A percentile compares a stretch with the other conserved stretches of the same genome.
phyloP scores from a whole-genome alignment of 495 filamentous ascomycete species.

The Bombardia bombarda region DNA sequence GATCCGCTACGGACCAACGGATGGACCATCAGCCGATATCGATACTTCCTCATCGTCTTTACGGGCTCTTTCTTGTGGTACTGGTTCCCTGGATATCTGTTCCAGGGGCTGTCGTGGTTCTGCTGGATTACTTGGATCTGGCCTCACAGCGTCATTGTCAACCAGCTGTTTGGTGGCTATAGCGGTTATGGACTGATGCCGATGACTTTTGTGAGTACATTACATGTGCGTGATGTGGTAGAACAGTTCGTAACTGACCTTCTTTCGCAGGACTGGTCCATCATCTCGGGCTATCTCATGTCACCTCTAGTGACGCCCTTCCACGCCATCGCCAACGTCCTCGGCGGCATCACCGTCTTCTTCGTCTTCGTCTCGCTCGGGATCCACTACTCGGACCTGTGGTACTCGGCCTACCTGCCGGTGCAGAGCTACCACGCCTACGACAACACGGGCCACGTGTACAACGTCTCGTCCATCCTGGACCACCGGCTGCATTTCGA shows the following conservation, averaged over 20 bases:
- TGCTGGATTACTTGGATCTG: slow-evolving; percentile 56
- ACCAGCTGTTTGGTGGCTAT: slow-evolving; percentile 59
- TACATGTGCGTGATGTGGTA: not conserved
- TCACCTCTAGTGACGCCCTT: slow-evolving; percentile 64
- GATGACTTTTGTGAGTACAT: slow-evolving; percentile 37
- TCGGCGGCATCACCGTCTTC: slow-evolving; percentile 47
- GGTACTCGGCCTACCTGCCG: slow-evolving; percentile 53
- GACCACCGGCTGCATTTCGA: slow-evolving; percentile 41
- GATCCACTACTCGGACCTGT: slow-evolving; percentile 57
- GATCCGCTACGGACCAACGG: slow-evolving; percentile 52
- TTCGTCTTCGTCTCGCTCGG: slow-evolving; percentile 43
- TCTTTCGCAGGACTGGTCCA: slow-evolving; percentile 52
- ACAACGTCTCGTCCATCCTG: slow-evolving; percentile 47
- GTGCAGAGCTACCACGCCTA: slow-evolving; percentile 48
- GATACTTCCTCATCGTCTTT: slow-evolving; percentile 56
- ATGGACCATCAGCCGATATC: slow-evolving; percentile 58
- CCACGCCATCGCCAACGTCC: slow-evolving; percentile 54
- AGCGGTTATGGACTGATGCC: slow-evolving; percentile 54
- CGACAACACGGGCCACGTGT: slow-evolving; percentile 51
- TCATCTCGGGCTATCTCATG: slow-evolving; percentile 54
- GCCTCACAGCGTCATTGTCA: slow-evolving; percentile 56
- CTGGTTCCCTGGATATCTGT: slow-evolving; percentile 54
- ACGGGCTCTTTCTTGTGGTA: slow-evolving; percentile 43
- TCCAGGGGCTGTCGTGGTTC: slow-evolving; percentile 50
- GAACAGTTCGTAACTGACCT: too few species aligned